Conservation (phyloP, 805 yeast genomes). For the Teunomyces aglyptinius region DNA sequence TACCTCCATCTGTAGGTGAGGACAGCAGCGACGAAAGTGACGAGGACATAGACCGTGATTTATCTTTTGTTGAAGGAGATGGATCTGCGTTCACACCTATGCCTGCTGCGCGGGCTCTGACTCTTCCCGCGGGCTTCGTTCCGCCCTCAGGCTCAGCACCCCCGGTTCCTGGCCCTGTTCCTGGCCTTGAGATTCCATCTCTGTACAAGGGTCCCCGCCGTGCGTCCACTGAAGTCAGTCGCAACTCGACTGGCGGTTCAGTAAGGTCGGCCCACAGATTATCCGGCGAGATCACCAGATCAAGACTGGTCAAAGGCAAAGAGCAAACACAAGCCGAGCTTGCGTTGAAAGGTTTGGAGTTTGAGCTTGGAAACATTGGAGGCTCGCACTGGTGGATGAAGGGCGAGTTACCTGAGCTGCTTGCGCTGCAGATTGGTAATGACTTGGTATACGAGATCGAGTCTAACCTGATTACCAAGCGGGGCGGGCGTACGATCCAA, state of each 20-base stretch:
- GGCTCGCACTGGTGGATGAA: constrained; percentile 66
- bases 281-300: constrained; percentile 11
- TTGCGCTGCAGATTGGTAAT: constrained; percentile 39
- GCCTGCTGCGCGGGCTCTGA: constrained; percentile 12
- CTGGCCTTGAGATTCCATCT: not conserved
- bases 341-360: constrained; percentile 22
- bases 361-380: constrained; percentile 28
- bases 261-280: constrained; percentile 9
- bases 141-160: constrained; percentile 14
- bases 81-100: constrained; percentile 24
- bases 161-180: constrained; percentile 8
- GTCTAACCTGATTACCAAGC: constrained; percentile 49
- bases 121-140: constrained; percentile 13
- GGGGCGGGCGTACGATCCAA: constrained; percentile 50
- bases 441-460: constrained; percentile 69
- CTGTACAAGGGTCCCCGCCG: constrained; percentile 6
- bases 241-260: constrained; percentile 13
- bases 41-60: constrained; percentile 13
- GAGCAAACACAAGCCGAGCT: constrained; percentile 31
- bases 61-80: constrained; percentile 18
- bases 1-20: constrained; percentile 4
- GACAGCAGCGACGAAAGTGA: constrained; percentile 5
- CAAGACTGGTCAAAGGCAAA: constrained; percentile 15
- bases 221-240: constrained; percentile 12
- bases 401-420: constrained; percentile 54